Evolutionary conservation across 305 asterid genomes (phyloP), one percentile per base, ranked within the genome.

Genomic region (Fraxinus nigra): DNA sequence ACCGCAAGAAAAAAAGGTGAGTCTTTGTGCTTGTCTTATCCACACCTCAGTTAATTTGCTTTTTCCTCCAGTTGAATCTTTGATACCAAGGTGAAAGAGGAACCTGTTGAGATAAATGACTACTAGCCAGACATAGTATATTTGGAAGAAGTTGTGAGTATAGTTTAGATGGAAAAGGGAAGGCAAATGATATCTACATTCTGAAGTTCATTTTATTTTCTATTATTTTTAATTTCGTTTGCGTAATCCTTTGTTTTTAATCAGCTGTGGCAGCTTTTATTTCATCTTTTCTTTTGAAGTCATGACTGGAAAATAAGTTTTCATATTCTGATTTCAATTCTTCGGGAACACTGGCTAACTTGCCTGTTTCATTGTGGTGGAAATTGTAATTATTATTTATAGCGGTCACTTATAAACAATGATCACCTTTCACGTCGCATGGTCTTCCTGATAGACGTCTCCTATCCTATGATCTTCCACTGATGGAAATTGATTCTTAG

Each of bases 1-100:
- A 89, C 90, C 95, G 54, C 94, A 87, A 78, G 93, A 89, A 74
- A 81, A 81, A 65, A 89, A 83, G 87, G 99, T 89, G 82, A 85
- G 85, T 61, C 84, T 13, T 34, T 61, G 11, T 79, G 74, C 75
- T 72, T 10, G 70, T 78, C 56, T 77, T 43, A 76, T 33, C 79
- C 40, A 35, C 54, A 43, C 5, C 59, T 73, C 10, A 80, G 67
- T 77, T 72, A 34, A 48, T 79, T 72, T 32, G 59, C 61, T 74
- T 3, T n/a, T 83, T 24, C 28, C 33, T 72, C 26, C 22, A 10
- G 56, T 76, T 56, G 82, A 73, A 73, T 84, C 10, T 59, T 54
- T 77, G 76, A 7, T 69, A 37, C 69, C 51, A 9, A 37, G 34
- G 22, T 65, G 76, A 28, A 40, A 56, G 56, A 56, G 26, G 22